phyloP scores from a whole-genome alignment of 176 grass and related monocot species.

The Puccinellia tenuiflora region DNA sequence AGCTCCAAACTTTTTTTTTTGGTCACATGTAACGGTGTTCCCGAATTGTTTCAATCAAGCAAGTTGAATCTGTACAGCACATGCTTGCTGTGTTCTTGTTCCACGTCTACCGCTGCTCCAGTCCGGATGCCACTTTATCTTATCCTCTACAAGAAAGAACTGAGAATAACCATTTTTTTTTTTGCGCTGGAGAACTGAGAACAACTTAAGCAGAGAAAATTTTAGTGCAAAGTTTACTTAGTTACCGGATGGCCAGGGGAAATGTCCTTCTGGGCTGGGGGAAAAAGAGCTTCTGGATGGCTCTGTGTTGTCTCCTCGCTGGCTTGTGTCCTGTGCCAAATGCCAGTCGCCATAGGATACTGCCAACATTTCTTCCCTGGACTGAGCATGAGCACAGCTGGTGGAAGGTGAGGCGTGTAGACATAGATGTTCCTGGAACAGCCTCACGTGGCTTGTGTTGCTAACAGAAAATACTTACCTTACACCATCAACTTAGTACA shows the following conservation, averaged over 20 bases:
- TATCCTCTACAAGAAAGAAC: background rate
- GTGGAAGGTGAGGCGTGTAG: conserved; percentile 2
- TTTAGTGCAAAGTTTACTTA: background rate
- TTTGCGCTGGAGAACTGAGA: too few species aligned
- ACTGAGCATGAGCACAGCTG: background rate
- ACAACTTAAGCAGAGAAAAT: background rate
- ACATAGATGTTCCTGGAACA: background rate
- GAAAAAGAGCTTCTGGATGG: conserved; percentile 1
- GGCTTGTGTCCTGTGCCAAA: background rate
- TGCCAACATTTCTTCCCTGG: conserved; percentile 10
- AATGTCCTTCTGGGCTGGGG: background rate
- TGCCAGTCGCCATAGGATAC: background rate
- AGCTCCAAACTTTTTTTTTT: conserved; percentile 64
- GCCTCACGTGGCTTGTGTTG: conserved; percentile 22
- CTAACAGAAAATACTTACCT: background rate
- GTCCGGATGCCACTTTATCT: background rate
- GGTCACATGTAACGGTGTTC: conserved; percentile 33
- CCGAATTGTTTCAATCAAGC: conserved; percentile 50
- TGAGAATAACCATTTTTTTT: too few species aligned
- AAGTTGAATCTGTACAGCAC: conserved; percentile 85
- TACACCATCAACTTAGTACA: background rate
- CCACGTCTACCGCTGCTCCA: background rate
- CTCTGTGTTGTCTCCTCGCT: background rate
- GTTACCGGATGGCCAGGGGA: background rate
- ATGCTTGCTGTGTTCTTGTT: conserved; percentile 19